A percentile compares a stretch with the other conserved stretches of the same genome.
Conservation (phyloP, 2,329 filamentous ascomycete genomes). For the Alternaria triticina region DNA sequence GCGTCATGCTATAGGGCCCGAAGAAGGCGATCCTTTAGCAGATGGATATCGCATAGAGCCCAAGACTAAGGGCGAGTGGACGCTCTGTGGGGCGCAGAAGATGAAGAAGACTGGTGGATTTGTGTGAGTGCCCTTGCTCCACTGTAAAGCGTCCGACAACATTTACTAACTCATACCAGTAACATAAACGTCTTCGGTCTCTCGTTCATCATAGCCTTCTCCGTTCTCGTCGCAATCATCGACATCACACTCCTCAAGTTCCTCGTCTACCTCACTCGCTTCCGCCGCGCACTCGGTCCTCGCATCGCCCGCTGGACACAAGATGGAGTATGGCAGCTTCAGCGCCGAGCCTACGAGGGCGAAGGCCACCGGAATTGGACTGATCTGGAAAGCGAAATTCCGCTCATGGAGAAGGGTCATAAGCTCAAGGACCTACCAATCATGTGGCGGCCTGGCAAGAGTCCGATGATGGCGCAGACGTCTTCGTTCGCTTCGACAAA, state of each 20-base stretch:
- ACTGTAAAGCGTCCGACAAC: background rate
- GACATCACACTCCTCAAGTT: constrained; percentile 23
- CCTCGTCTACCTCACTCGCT: constrained; percentile 22
- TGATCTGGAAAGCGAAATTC: constrained; percentile 1
- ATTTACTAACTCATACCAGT: background rate
- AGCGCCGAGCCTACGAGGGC: constrained; percentile 31
- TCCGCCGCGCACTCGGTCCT: constrained; percentile 21
- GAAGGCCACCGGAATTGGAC: constrained; percentile 6
- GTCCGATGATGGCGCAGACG: background rate
- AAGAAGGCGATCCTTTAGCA: background rate
- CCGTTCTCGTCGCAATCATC: constrained; percentile 6
- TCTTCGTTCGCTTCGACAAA: background rate
- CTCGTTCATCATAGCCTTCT: constrained; percentile 21
- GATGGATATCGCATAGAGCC: background rate
- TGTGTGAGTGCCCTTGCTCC: constrained; percentile 14
- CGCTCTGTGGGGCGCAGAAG: constrained; percentile 18
- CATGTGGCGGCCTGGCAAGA: constrained; percentile 1
- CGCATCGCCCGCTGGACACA: constrained; percentile 35
- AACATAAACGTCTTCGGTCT: constrained; percentile 34
- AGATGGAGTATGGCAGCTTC: constrained; percentile 34
- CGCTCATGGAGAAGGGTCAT: constrained; percentile 7
- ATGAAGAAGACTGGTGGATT: constrained; percentile 28
- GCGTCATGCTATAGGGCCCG: constrained; percentile 12
- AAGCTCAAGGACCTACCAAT: constrained; percentile 4
- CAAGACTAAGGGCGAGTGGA: no score